Evolutionary conservation across 495 filamentous ascomycete species (phyloP).

Genomic region (Margaritispora aquatica): DNA sequence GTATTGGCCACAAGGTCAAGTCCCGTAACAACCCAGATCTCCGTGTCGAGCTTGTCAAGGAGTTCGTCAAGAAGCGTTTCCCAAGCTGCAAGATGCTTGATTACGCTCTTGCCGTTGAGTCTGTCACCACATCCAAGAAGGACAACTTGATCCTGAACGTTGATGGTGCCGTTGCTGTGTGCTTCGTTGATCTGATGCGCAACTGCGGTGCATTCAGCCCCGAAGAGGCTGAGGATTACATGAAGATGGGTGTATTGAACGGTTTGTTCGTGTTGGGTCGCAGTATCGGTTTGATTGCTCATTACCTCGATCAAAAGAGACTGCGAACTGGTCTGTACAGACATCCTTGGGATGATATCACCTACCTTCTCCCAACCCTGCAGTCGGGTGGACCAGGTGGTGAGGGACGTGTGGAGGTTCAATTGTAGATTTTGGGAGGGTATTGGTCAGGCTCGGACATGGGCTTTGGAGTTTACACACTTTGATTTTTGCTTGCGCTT

Average conservation of each 20-base stretch:
- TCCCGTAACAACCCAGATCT: constrained; percentile 99
- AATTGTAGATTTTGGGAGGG: constrained; percentile 41
- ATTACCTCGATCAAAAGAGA: constrained; percentile 99
- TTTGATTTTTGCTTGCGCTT: constrained; percentile 12
- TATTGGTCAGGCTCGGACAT: background rate
- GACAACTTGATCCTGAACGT: constrained; percentile 99
- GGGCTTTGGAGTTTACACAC: constrained; percentile 6
- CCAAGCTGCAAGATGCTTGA: constrained; percentile 94
- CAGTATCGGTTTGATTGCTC: constrained; percentile 96
- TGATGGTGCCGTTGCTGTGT: constrained; percentile 94
- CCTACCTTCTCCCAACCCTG: constrained; percentile 85
- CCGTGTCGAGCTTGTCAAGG: constrained; percentile 98
- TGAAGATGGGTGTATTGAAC: constrained; percentile 95
- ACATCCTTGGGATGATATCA: constrained; percentile 98
- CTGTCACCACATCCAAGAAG: constrained; percentile 98
- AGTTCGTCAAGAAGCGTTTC: constrained; percentile 96
- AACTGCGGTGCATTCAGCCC: constrained; percentile 93
- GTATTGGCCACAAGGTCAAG: constrained; percentile 98
- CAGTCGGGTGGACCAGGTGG: constrained; percentile 57
- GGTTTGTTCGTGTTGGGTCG: constrained; percentile 97
- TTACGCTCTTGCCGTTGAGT: constrained; percentile 96
- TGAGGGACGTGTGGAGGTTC: constrained; percentile 90
- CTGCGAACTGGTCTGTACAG: constrained; percentile 96
- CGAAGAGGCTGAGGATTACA: constrained; percentile 79
- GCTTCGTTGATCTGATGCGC: constrained; percentile 95